Evolutionary conservation across 2,329 filamentous ascomycete species (phyloP).

Genomic region (Sporothrix dimorphospora): DNA sequence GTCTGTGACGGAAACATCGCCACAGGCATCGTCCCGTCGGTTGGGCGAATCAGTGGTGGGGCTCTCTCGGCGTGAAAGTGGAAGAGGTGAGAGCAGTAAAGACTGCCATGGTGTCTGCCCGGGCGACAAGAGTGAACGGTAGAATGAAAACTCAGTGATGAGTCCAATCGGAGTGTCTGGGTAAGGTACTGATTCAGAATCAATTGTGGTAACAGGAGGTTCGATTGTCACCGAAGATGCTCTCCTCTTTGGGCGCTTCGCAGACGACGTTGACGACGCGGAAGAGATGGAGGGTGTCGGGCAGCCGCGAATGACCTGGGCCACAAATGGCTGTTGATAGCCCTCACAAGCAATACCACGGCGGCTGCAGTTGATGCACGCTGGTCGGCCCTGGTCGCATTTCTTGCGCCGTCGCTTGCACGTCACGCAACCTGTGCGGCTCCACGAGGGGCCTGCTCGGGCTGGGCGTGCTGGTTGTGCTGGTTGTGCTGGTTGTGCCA

Average conservation of each 20-base stretch:
- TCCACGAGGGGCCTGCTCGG: not conserved
- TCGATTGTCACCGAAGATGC: not conserved
- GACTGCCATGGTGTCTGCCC: not conserved
- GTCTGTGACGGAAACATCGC: not conserved
- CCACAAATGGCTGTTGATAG: conserved; percentile 3
- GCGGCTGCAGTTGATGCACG: not conserved
- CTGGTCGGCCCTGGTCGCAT: not conserved
- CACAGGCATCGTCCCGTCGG: not conserved
- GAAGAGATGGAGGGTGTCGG: not conserved
- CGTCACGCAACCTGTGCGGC: not conserved
- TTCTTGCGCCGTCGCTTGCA: not conserved
- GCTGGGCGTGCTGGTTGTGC: not conserved
- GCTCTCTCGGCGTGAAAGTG: not conserved
- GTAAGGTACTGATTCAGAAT: not conserved
- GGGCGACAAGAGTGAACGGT: not conserved
- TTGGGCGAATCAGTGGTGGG: not conserved
- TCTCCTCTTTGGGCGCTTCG: not conserved
- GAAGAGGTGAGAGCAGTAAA: not conserved
- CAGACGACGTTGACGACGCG: not conserved
- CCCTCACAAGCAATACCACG: not conserved
- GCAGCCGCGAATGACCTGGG: not conserved
- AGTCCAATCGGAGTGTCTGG: not conserved
- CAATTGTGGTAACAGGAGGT: not conserved
- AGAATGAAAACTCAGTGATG: not conserved
- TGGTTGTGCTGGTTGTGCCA: not conserved